Base-by-base conservation (phyloP, 495 filamentous ascomycete genomes). In the Aspergillus sclerotioniger region DNA sequence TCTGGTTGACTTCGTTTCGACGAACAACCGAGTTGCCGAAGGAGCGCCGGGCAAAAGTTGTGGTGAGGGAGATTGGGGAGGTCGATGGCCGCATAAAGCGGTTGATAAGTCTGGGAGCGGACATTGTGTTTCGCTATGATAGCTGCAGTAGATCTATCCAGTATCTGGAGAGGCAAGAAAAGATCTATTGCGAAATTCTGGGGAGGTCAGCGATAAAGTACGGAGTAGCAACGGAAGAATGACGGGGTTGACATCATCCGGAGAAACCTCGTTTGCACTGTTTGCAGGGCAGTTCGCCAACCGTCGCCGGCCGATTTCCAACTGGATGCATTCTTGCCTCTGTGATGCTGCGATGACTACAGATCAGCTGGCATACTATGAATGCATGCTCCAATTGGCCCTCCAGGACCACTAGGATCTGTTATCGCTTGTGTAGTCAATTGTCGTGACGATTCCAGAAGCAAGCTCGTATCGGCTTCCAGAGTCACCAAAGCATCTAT, bases 181-280 rank as follows among this genome's bases (percentile, higher is more conserved):
- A 49, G 53, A 54, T 5, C 25, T 25, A 25, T 5, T 25, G 25
- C 25, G 33, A 10, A 51, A 17, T 28, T 41, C 37, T 47, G 31
- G 31, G 44, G 48, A 59, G 29, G 33, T 53, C 29, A 43, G 51
- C 39, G 39, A 20, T 58, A 25, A 21, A 35, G 43, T 49, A 29
- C 31, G 50, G 45, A 45, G 29, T 53, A 45, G 57, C 10, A 39
- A 32, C 44, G 16, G 20, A 39, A 55, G 55, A 52, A 61, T 59
- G 50, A 46, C 63, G 57, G 67, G 67, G 63, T 74, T 77, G 73
- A 77, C 73, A 74, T 77, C 73, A 75, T 76, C 64, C 66, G 64
- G 59, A 58, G 67, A 67, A 61, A 63, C 56, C 58, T 51, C 65
- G 72, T 74, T 75, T 74, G 71, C 56, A 60, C 31, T 51, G 70